Conservation (phyloP, 1,284 basidiomycete species). For the Trametes pubescens region DNA sequence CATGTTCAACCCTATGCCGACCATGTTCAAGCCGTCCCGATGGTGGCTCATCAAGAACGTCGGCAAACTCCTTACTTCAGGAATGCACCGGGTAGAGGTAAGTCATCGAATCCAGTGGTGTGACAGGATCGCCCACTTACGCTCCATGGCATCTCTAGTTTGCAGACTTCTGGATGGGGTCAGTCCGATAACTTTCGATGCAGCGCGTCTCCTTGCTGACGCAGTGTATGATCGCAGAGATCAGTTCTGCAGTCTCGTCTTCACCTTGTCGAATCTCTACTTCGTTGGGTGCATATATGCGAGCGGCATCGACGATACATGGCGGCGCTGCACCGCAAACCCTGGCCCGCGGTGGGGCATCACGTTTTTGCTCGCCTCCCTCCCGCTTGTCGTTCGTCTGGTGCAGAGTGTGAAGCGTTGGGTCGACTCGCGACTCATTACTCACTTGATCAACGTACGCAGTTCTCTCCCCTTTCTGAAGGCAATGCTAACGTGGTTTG, state of each 20-base stretch:
- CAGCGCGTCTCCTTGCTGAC: slow-evolving; percentile 32
- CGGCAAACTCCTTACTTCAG: slow-evolving; percentile 72
- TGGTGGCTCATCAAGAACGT: slow-evolving; percentile 82
- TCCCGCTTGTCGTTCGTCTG: slow-evolving; percentile 80
- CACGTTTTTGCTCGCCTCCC: slow-evolving; percentile 59
- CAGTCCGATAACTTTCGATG: slow-evolving; percentile 30
- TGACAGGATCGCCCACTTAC: not conserved
- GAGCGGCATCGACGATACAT: slow-evolving; percentile 58
- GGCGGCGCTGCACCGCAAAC: slow-evolving; percentile 49
- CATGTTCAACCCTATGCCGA: slow-evolving; percentile 81
- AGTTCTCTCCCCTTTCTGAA: not conserved
- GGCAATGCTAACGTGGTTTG: not conserved
- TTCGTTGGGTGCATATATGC: slow-evolving; percentile 79
- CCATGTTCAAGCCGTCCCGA: slow-evolving; percentile 71
- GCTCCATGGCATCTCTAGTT: too few relatives aligned
- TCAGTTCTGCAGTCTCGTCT: slow-evolving; percentile 82
- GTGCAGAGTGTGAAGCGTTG: slow-evolving; percentile 91
- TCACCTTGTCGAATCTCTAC: slow-evolving; percentile 77
- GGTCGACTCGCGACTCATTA: slow-evolving; percentile 73
- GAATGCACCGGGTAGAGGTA: slow-evolving; percentile 79
- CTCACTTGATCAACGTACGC: slow-evolving; percentile 83
- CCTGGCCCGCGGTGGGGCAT: slow-evolving; percentile 62
- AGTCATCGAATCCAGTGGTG: slow-evolving; percentile 27
- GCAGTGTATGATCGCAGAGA: slow-evolving; percentile 60
- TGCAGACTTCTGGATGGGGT: slow-evolving; percentile 87